Base-by-base conservation (phyloP, 257 asterid species). In the Penstemon eatonii region DNA sequence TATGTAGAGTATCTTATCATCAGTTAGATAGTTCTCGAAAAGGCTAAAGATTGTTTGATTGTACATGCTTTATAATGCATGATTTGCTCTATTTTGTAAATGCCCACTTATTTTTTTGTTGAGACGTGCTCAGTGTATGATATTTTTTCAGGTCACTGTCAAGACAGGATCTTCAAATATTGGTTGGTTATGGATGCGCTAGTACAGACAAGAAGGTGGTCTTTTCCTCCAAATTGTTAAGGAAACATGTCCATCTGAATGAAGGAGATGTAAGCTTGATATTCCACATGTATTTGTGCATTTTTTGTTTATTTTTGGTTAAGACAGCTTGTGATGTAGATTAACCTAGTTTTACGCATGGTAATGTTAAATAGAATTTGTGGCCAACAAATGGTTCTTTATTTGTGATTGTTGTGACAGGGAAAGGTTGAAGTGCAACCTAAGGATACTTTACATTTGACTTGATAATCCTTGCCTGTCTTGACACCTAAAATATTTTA, bases 171-270 rank as follows among this genome's bases (percentile, higher is more conserved):
- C 86, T 93, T 75, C 98, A 93, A 67, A 63, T 93, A 58, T 73
- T 93, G 78, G 98, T 93, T 78, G 98, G 98, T 74, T 86, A 90
- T 80, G 98, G 98, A 75, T 93, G 98, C 73, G 88, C 95, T 15
- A 88, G 92, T 75, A 58, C 84, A 56, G 95, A 93, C 79, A 93
- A 81, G 76, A 86, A 72, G 87, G 89, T 84, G 73, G 86, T 80
- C 39, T 93, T 76, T 76, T 90, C 98, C 6, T 73, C 82, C 71
- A 93, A 90, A 83, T 70, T 93, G 78, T 76, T 93, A 68, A 86
- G 98, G 87, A 93, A 93, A 67, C 82, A 74, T 42, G 89, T 78
- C 64, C 96, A 90, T 84, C 84, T 93, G 75, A 95, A 90, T 33
- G 98, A 93, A 85, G 98, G 98, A 76, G 98, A 93, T 86, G 98